Base-by-base conservation (phyloP, 1,139 yeast genomes). In the Kluyveromyces sp. region DNA sequence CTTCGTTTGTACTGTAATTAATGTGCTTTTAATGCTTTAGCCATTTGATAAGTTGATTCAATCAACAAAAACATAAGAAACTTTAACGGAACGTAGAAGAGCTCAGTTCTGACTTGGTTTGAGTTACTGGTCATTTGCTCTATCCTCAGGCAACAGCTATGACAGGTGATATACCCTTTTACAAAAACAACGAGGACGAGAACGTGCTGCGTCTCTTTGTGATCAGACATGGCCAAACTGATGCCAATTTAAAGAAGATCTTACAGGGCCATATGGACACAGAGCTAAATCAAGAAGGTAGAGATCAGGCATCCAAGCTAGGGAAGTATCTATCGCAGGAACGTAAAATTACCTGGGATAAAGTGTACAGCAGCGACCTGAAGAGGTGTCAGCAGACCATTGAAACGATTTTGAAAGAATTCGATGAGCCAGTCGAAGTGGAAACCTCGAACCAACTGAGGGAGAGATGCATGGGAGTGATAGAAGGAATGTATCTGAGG, bases 211-310 rank as follows among this genome's bases (percentile, higher is more conserved):
- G 87, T 19, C 59, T 85, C 1, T 78, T 81, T 51, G 60, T 83
- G 3, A 75, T 85, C 4, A 74, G 95, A 55, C 95, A 85, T 55
- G 95, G 94, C 2, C 92, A 83, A 59, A 85, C 95, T 0, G 79
- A 78, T 47, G 79, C 80, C 59, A 85, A 85, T 58, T 69, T 72
- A 18, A 60, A 72, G 47, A 79, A 78, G 60, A 80, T 82, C 40
- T 64, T 85, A 38, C 95, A 85, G 60, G 95, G 95, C 2, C 94
- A 85, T 57, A 56, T 54, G 41, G 66, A 85, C 56, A 74, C 79
- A 3, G 72, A 74, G 26, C 58, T 85, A 41, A 84, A 85, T 54
- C 70, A 63, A 0, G 69, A 68, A 2, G 95, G 95, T 0, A 44
- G 55, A 2, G 54, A 64, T 2, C 92, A 83, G 56, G 83, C 87